A percentile compares a stretch with the other conserved stretches of the same genome.
Evolutionary conservation across 371 early-diverging fungal genomes (phyloP).

Genomic region (Lichtheimia hyalospora): DNA sequence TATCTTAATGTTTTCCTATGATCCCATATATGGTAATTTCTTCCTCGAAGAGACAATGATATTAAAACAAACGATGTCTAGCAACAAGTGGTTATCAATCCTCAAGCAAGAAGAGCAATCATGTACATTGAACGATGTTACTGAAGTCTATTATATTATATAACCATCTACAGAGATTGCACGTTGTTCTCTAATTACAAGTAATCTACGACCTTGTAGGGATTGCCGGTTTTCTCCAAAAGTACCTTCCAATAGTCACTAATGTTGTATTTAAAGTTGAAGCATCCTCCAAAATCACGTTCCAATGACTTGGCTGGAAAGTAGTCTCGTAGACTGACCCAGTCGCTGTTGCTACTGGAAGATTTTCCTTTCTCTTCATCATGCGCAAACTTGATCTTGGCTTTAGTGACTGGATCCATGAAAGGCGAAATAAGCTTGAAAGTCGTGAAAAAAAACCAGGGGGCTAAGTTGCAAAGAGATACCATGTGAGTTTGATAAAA

Average conservation of each 20-base stretch:
- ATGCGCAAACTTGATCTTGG: constrained; percentile 81
- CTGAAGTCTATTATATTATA: background rate
- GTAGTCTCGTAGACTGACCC: constrained; percentile 52
- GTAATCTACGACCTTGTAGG: constrained; percentile 45
- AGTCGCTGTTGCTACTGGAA: constrained; percentile 31
- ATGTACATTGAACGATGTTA: too few species aligned
- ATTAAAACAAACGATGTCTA: too few species aligned
- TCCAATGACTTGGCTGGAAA: constrained; percentile 57
- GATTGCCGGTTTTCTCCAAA: constrained; percentile 39
- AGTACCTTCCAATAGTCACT: constrained; percentile 60
- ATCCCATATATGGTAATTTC: too few species aligned
- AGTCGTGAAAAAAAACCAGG: constrained; percentile 85
- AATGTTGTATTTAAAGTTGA: constrained; percentile 56
- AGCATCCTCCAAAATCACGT: constrained; percentile 61
- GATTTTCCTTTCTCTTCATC: constrained; percentile 28
- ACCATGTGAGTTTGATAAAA: background rate
- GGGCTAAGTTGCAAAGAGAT: constrained; percentile 47
- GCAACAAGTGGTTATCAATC: too few species aligned
- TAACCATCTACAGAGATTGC: background rate
- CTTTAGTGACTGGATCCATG: constrained; percentile 88
- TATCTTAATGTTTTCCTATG: too few species aligned
- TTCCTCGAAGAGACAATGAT: too few species aligned
- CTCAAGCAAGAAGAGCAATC: too few species aligned
- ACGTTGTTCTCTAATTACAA: background rate
- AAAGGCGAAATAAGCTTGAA: constrained; percentile 84